Base-by-base conservation (phyloP, 2,329 filamentous ascomycete genomes). In the Mollisia scopiformis region DNA sequence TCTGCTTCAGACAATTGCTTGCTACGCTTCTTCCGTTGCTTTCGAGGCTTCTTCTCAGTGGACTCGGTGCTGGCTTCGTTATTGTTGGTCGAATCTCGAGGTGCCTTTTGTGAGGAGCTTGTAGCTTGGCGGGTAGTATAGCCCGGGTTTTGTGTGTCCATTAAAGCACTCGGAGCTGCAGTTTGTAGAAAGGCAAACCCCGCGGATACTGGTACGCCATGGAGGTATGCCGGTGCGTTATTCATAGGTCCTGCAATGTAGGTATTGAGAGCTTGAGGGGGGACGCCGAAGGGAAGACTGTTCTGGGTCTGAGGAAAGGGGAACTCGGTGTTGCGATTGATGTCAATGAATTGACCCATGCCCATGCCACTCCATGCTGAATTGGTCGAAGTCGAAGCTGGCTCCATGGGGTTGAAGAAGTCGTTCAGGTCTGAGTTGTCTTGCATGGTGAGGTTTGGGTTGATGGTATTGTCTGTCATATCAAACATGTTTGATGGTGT, bases 1-100 rank as follows among this genome's bases (percentile, higher is more conserved):
- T 60, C 25, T 25, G 57, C 58, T 30, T 55, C n/a, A 27, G 23
- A 58, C 30, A 57, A 43, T 10, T 49, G 28, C 54, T 58, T 61
- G 43, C 13, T 27, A 13, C 43, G 43, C 25, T 59, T 59, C 43
- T 49, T 52, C 41, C 43, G 31, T 47, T 27, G 16, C 31, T 50
- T 43, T 21, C 46, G 49, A 21, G 27, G 46, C 37, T 55, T 57
- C 49, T 57, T 58, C 30, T 47, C 47, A 13, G 23, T 13, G 1
- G 43, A 13, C 35, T 57, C 43, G 30, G 33, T 13, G 13, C 19
- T 8, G 30, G 27, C 55, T 37, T 52, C 37, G 6, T 10, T 47
- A 13, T 16, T 27, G 5, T 27, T 23, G 8, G 21, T 47, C 23
- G 8, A 28, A 11, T 27, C 43, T 16, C 11, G 2, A 14, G 25